Conservation (phyloP, 164 flowering plant species). For the Piper betle region DNA sequence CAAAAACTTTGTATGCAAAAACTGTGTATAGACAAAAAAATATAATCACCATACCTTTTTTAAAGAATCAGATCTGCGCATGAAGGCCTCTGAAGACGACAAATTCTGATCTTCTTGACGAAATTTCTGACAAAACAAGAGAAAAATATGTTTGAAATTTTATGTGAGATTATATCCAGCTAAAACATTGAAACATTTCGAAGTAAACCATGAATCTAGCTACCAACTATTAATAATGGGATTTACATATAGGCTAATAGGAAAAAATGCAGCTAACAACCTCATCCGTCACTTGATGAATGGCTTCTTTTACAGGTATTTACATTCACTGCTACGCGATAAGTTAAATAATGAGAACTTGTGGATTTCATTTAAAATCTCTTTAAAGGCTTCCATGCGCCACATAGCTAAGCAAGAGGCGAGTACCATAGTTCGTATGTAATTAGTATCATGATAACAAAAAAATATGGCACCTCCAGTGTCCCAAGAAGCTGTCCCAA, state of each 20-base stretch:
- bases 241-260: too few species aligned
- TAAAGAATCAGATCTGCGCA: conserved; percentile 78
- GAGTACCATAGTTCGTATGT: background rate
- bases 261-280: too few species aligned
- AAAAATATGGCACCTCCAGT: conserved; percentile 49
- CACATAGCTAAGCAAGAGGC: background rate
- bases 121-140: conserved; percentile 50
- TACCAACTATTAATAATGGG: too few species aligned
- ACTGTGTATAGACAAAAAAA: background rate
- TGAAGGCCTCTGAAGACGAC: conserved; percentile 73
- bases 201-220: background rate
- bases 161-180: background rate
- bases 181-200: background rate
- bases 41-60: conserved; percentile 46
- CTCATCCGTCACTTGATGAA: too few species aligned
- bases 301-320: too few species aligned
- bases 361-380: too few species aligned
- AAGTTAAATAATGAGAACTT: too few species aligned
- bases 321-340: too few species aligned
- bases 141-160: background rate
- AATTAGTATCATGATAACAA: background rate
- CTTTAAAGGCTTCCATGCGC: too few species aligned
- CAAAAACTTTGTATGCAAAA: background rate
- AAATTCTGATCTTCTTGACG: conserved; percentile 76
- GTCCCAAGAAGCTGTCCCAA: conserved; percentile 87